Base-by-base conservation (phyloP, 2,329 filamentous ascomycete species). In the Ceratocystis lukuohia region DNA sequence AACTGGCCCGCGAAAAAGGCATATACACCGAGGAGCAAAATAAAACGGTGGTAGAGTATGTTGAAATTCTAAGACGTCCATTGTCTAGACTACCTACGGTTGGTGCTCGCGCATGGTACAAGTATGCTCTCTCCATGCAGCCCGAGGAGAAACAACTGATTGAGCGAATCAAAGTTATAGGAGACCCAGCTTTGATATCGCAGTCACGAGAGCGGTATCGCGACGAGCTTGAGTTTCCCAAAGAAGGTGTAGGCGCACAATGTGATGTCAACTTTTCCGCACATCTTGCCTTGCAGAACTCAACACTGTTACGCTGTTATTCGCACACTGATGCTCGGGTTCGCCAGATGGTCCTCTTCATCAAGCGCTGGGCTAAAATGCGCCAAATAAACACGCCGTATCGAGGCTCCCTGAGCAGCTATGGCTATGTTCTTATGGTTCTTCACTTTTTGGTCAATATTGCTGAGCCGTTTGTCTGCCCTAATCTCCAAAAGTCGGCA, bases 261-360 rank as follows among this genome's bases (percentile, higher is more conserved):
- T 94, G 89, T 73, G 91, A 96, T 73, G 90, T 96, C 79, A 96
- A 96, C 74, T 96, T 96, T 73, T 88, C 88, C 1, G 91, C 91
- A 20, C 85, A 89, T 57, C 82, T 96, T 2, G 91, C 87, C 1
- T 79, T 96, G 2, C 88, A 94, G 70, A 96, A 96, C 74, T 95
- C 91, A 0, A 77, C 84, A 44, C 83, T 96, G 48, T 81, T 96
- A 37, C 85, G 88, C 48, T 93, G 89, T 74, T 96, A 96, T 75
- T 87, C 88, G 1, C 82, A 84, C 66, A 89, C 88, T 22, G 92
- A 96, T 72, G 77, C 83, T 3, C 86, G 92, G 10, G 89, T 96
- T 4, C 82, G 84, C 25, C 84, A 86, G 1, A 83, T 96, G 77
- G 85, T 95, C 0, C 77, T 95, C 7, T 96, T 96, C 73, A 80